Conservation (phyloP, 2,329 filamentous ascomycete genomes). For the Fonsecaea multimorphosa region DNA sequence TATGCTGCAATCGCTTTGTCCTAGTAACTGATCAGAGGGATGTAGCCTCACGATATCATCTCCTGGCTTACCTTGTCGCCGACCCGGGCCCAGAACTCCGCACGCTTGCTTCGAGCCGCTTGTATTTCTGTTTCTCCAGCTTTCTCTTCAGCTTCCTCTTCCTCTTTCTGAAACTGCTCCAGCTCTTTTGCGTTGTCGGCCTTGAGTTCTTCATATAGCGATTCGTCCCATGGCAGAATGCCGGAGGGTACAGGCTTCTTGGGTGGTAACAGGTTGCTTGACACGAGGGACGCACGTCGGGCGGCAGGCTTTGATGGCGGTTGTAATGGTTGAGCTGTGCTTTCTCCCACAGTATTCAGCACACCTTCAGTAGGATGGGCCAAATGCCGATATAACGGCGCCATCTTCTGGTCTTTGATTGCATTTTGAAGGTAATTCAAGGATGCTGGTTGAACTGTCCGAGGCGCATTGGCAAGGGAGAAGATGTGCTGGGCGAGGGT, state of each 20-base stretch:
- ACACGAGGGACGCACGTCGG: conserved; percentile 69
- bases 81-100: conserved; percentile 93
- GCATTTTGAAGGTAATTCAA: conserved; percentile 68
- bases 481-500: conserved; percentile 71
- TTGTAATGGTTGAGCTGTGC: conserved; percentile 57
- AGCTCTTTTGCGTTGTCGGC: conserved; percentile 80
- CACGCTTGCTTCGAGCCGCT: conserved; percentile 89
- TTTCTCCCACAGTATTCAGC: conserved; percentile 76
- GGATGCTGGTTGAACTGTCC: conserved; percentile 59
- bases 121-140: conserved; percentile 95
- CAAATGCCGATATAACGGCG: conserved; percentile 69
- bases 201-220: conserved; percentile 77
- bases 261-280: conserved; percentile 73
- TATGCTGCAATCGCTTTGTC: conserved; percentile 93
- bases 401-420: conserved; percentile 70
- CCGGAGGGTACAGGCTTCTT: conserved; percentile 69
- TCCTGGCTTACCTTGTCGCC: conserved; percentile 81
- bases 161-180: conserved; percentile 78
- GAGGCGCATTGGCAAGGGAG: conserved; percentile 67
- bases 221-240: conserved; percentile 87
- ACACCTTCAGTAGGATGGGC: conserved; percentile 75
- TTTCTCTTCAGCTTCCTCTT: conserved; percentile 93
- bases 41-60: not conserved
- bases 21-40: conserved; percentile 54
- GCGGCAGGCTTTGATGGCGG: conserved; percentile 45